phyloP scores from a whole-genome alignment of 768 basidiomycete genomes.

The Obba rivulosa region DNA sequence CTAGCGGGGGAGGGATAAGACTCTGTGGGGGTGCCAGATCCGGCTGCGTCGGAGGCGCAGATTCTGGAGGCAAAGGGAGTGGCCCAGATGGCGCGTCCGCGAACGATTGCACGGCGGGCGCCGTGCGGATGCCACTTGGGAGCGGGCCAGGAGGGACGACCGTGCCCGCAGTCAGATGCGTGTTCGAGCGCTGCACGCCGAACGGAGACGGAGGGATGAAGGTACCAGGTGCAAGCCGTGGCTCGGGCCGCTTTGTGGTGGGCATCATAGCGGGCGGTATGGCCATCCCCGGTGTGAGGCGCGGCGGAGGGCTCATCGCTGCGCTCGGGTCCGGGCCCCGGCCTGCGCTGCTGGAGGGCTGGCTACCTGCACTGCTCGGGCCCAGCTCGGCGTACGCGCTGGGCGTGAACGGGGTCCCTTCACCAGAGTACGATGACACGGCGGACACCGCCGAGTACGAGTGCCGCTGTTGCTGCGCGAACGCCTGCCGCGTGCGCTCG shows the following conservation, averaged over 20 bases:
- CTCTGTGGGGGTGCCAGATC: constrained; percentile 3
- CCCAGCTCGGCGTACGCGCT: background rate
- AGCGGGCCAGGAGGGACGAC: background rate
- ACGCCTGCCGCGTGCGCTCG: constrained; percentile 36
- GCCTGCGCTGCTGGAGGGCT: background rate
- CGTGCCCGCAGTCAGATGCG: background rate
- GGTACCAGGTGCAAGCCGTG: no score
- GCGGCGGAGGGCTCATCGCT: constrained; percentile 26
- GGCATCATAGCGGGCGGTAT: background rate
- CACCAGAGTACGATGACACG: background rate
- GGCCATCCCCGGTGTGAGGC: background rate
- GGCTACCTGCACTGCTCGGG: background rate
- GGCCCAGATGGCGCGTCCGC: background rate
- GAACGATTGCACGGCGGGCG: background rate
- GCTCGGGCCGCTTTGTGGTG: no score
- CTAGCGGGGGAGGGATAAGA: constrained; percentile 3
- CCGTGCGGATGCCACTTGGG: background rate
- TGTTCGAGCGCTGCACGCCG: background rate
- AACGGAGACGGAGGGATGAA: background rate
- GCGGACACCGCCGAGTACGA: constrained; percentile 21
- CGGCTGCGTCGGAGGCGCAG: constrained; percentile 1
- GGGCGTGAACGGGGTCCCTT: background rate
- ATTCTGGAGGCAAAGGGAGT: background rate
- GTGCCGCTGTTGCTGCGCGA: constrained; percentile 53
- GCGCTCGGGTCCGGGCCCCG: background rate